Conservation (phyloP, 169 alveolate species). For the Plasmodium relictum region DNA sequence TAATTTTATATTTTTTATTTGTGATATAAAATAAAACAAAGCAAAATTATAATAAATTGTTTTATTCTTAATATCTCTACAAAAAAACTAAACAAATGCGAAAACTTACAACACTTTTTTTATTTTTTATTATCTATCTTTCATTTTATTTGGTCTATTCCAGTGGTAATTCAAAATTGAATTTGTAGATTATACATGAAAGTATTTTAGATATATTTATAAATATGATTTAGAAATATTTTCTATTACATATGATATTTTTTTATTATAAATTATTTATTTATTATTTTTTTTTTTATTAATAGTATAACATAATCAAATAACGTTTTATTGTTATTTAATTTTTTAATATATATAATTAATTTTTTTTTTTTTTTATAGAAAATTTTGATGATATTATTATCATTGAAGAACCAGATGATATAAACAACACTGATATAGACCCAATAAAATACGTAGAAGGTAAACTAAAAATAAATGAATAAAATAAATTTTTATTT, state of each 20-base stretch:
- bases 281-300: not conserved
- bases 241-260: not conserved
- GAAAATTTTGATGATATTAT: slow-evolving; percentile 52
- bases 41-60: not conserved
- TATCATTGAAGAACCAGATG: slow-evolving; percentile 27
- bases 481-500: not conserved
- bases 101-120: slow-evolving; percentile 25
- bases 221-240: too few relatives aligned
- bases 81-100: slow-evolving; percentile 38
- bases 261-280: not conserved
- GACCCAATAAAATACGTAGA: slow-evolving; percentile 5
- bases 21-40: not conserved
- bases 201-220: not conserved
- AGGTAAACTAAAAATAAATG: slow-evolving; percentile 25
- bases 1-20: not conserved
- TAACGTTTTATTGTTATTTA: not conserved
- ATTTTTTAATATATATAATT: not conserved
- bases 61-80: too few relatives aligned
- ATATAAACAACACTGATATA: not conserved
- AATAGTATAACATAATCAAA: not conserved
- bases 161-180: slow-evolving; percentile 21
- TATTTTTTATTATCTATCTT: slow-evolving; percentile 36
- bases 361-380: slow-evolving; percentile 17
- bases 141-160: slow-evolving; percentile 43
- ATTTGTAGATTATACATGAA: not conserved